A percentile compares a stretch with the other conserved stretches of the same genome.
These are phyloP conservation scores for Globisporangium yorkense DNA, from an alignment of 352 stramenopile species.

Conservation along the genomic window DNA sequence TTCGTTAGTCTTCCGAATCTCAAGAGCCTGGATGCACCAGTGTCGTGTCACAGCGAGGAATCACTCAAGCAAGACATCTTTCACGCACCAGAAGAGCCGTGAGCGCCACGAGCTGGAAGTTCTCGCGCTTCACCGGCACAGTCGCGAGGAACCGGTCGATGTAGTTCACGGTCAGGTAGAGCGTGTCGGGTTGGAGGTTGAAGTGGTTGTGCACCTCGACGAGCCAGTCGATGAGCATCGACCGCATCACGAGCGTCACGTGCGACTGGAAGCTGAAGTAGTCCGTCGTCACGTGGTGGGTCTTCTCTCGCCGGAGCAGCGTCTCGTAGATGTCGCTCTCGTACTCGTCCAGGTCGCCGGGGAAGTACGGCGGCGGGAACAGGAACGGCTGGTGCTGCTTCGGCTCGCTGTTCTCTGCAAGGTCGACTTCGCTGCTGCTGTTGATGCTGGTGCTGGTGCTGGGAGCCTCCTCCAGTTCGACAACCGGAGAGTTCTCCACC, in stretches of 20 bases:
- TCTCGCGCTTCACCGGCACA: conserved; percentile 82
- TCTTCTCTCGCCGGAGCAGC: conserved; percentile 32
- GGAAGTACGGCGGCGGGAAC: conserved; percentile 24
- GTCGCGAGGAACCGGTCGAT: conserved; percentile 96
- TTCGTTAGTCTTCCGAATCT: neutral
- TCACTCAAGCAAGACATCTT: neutral
- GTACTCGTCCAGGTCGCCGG: conserved; percentile 44
- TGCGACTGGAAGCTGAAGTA: conserved; percentile 46
- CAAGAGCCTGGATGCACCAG: neutral
- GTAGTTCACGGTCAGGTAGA: conserved; percentile 98
- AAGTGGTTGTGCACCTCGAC: conserved; percentile 98
- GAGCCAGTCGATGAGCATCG: conserved; percentile 75
- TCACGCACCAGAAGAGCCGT: conserved; percentile 85
- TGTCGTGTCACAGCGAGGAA: neutral
- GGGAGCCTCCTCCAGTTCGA: conserved; percentile 7
- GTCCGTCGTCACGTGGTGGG: conserved; percentile 42
- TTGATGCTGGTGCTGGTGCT: neutral
- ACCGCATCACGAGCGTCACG: conserved; percentile 53
- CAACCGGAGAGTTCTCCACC: neutral
- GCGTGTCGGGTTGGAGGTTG: conserved; percentile 94
- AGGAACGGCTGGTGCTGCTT: conserved; percentile 11
- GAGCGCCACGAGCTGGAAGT: conserved; percentile 98
- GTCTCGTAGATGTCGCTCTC: conserved; percentile 46
- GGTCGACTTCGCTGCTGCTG: neutral
- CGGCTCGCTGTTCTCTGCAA: neutral